Evolutionary conservation across 306 rosid genomes (phyloP).

Genomic region (Senna tora): DNA sequence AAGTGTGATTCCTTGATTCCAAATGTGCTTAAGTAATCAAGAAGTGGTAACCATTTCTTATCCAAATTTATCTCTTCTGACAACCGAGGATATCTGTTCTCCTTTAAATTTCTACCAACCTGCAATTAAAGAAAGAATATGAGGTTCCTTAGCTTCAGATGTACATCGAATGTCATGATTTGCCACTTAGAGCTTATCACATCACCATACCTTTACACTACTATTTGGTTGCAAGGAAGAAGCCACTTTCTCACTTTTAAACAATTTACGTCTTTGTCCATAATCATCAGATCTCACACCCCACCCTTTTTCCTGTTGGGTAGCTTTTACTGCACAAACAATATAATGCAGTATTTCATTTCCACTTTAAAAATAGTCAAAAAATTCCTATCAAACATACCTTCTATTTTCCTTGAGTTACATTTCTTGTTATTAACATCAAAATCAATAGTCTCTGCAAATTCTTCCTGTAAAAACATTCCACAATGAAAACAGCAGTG

Average conservation of each 20-base stretch:
- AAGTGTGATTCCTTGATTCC: constrained; percentile 95
- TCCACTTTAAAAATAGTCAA: background rate
- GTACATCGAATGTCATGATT: constrained; percentile 27
- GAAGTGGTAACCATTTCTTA: constrained; percentile 83
- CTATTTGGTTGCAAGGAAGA: constrained; percentile 42
- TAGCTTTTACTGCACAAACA: constrained; percentile 47
- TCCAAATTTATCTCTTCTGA: constrained; percentile 76
- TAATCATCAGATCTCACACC: constrained; percentile 41
- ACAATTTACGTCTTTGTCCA: constrained; percentile 41
- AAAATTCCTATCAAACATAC: constrained; percentile 24
- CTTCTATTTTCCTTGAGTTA: constrained; percentile 43
- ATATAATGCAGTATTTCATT: constrained; percentile 28
- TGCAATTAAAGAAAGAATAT: constrained; percentile 43
- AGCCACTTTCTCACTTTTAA: constrained; percentile 42
- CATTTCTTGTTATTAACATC: constrained; percentile 53
- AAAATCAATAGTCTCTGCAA: constrained; percentile 59
- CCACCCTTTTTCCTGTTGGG: constrained; percentile 40
- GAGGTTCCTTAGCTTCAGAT: constrained; percentile 13
- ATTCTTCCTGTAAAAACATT: constrained; percentile 63
- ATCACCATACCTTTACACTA: constrained; percentile 64
- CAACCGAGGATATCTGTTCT: constrained; percentile 65
- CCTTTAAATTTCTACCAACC: constrained; percentile 56
- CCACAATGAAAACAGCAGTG: constrained; percentile 3
- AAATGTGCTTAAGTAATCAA: constrained; percentile 84
- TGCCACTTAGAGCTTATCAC: constrained; percentile 24